phyloP scores from a whole-genome alignment of 2,329 filamentous ascomycete genomes.

The Aspergillus floridensis region DNA sequence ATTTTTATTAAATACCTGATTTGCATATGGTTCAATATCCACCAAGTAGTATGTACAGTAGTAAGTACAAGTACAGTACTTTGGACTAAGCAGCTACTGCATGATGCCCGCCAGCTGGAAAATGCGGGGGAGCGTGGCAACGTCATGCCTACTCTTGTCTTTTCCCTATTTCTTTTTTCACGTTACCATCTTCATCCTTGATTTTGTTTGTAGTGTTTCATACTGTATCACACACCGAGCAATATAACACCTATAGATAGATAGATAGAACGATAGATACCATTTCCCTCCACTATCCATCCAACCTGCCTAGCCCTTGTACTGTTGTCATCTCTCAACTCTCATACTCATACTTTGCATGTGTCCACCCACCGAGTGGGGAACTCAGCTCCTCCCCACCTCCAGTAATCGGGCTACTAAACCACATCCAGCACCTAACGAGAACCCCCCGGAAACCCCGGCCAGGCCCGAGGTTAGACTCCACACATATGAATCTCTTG shows the following conservation, averaged over 20 bases:
- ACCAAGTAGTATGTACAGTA: no score
- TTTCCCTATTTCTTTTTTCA: not conserved
- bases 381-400: not conserved
- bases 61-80: not conserved
- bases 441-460: not conserved
- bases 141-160: not conserved
- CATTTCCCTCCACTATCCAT: no score
- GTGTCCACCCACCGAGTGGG: no score
- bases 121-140: constrained; percentile 3
- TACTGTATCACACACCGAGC: no score
- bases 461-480: not conserved
- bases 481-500: not conserved
- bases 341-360: no score
- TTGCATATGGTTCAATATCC: no score
- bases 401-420: not conserved
- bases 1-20: no score
- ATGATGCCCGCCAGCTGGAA: constrained; percentile 6
- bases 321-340: no score
- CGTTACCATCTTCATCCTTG: not conserved
- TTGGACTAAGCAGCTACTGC: not conserved
- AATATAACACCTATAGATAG: no score
- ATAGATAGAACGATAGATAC: no score
- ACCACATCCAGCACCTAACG: not conserved
- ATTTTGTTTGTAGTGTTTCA: no score
- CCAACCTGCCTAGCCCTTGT: no score